These are phyloP conservation scores for Yamagishiella unicocca DNA, from an alignment of 139 green algal species.

Conservation along the genomic window DNA sequence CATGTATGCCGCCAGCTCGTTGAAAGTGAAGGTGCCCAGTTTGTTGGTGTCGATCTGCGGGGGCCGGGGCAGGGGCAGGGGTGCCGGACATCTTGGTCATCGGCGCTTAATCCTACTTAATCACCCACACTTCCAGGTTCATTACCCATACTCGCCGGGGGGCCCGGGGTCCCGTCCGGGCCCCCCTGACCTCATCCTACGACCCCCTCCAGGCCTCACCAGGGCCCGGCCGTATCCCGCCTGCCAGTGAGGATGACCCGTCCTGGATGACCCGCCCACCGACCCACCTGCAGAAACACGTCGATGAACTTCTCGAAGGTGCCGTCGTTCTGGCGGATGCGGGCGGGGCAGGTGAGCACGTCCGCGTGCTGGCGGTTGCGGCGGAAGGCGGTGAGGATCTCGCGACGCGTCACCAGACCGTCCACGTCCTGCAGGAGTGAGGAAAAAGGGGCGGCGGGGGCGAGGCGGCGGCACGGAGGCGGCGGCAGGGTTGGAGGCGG, in stretches of 20 bases:
- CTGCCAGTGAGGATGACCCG: no score
- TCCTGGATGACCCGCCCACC: no score
- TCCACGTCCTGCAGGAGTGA: constrained; percentile 5
- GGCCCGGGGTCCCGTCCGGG: no score
- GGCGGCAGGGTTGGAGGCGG: neutral
- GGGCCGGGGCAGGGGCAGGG: no score
- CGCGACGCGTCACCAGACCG: constrained; percentile 53
- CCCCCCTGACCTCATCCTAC: no score
- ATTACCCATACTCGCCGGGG: neutral
- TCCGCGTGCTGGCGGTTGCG: constrained; percentile 65
- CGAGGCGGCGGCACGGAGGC: neutral
- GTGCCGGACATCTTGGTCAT: no score
- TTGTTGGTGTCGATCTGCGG: constrained; percentile 49
- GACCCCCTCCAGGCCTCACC: no score
- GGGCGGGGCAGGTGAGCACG: constrained; percentile 55
- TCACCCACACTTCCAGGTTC: neutral
- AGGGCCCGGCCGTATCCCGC: no score
- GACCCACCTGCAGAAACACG: constrained; percentile 44
- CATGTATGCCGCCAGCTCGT: constrained; percentile 61
- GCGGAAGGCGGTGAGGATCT: constrained; percentile 67
- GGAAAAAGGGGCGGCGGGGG: neutral
- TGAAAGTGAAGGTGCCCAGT: constrained; percentile 53
- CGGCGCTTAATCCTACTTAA: no score
- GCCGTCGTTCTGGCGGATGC: constrained; percentile 57
- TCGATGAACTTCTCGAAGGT: constrained; percentile 60